Evolutionary conservation across 371 early-diverging fungal genomes (phyloP).

Genomic region (Syncephalis fuscata): DNA sequence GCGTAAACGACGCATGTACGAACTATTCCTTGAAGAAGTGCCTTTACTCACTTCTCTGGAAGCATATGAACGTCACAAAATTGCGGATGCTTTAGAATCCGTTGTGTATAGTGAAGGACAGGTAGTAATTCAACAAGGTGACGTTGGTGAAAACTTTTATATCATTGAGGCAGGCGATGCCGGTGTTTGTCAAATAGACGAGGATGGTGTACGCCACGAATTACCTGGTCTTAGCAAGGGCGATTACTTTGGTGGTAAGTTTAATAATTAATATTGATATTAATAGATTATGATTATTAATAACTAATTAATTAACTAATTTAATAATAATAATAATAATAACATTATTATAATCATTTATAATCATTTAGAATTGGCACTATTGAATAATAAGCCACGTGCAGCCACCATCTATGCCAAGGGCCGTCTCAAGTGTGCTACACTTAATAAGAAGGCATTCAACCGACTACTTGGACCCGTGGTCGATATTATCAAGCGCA

Average conservation of each 20-base stretch:
- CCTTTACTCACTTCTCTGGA: slow-evolving; percentile 68
- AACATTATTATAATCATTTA: background rate
- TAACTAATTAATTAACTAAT: too few species aligned
- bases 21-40: slow-evolving; percentile 79
- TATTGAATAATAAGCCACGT: slow-evolving; percentile 80
- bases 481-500: slow-evolving; percentile 81
- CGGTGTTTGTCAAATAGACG: slow-evolving; percentile 51
- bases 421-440: slow-evolving; percentile 80
- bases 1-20: slow-evolving; percentile 84
- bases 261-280: background rate
- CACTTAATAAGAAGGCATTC: slow-evolving; percentile 82
- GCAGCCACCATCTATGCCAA: slow-evolving; percentile 82
- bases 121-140: slow-evolving; percentile 76
- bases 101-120: slow-evolving; percentile 64
- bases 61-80: slow-evolving; percentile 85
- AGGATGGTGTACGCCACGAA: slow-evolving; percentile 58
- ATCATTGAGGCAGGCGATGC: slow-evolving; percentile 88
- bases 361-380: slow-evolving; percentile 55
- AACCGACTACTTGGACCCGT: slow-evolving; percentile 85
- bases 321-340: background rate
- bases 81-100: slow-evolving; percentile 85
- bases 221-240: slow-evolving; percentile 67
- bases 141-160: slow-evolving; percentile 63
- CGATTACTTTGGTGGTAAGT: slow-evolving; percentile 87
- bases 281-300: background rate